These are phyloP conservation scores for Fusarium sp. DNA, from an alignment of 2,329 filamentous ascomycete species.

Conservation along the genomic window DNA sequence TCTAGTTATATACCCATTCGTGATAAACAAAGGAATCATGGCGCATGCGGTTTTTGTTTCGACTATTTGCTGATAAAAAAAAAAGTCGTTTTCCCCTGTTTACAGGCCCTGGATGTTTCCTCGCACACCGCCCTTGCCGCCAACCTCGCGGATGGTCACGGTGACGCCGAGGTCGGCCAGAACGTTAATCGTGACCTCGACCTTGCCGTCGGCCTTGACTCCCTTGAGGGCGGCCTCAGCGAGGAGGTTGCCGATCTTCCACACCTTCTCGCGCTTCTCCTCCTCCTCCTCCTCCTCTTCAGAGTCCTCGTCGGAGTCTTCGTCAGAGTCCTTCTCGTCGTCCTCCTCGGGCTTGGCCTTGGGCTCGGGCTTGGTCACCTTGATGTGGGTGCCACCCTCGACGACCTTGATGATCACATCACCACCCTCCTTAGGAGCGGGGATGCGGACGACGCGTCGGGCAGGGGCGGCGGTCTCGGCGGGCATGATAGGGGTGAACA, in stretches of 20 bases:
- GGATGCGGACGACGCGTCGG: constrained; percentile 80
- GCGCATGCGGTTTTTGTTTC: constrained; percentile 17
- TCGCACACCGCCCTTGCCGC: constrained; percentile 83
- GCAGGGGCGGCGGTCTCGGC: constrained; percentile 90
- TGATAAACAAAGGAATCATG: not conserved
- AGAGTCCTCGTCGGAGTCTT: constrained; percentile 63
- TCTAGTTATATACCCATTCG: constrained; percentile 1
- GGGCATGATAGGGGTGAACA: constrained; percentile 81
- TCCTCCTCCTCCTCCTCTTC: constrained; percentile 86
- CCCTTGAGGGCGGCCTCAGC: constrained; percentile 85
- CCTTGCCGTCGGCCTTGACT: constrained; percentile 86
- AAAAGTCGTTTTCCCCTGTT: constrained; percentile 11
- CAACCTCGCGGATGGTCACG: constrained; percentile 83
- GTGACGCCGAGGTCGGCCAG: constrained; percentile 79
- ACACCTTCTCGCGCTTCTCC: constrained; percentile 87
- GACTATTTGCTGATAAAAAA: not conserved
- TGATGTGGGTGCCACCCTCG: constrained; percentile 90
- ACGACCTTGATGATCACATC: constrained; percentile 88
- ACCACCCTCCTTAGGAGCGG: constrained; percentile 79
- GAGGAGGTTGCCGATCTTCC: constrained; percentile 83
- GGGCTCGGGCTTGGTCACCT: constrained; percentile 85
- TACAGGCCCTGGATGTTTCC: constrained; percentile 57
- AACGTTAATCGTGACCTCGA: constrained; percentile 94
- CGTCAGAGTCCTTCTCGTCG: constrained; percentile 69
- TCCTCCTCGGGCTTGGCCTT: constrained; percentile 72